Percentiles rank a stretch among this genome's conserved stretches.
Evolutionary conservation across 768 basidiomycete species (phyloP).

Genomic region (Phanerodontia chrysosporium): DNA sequence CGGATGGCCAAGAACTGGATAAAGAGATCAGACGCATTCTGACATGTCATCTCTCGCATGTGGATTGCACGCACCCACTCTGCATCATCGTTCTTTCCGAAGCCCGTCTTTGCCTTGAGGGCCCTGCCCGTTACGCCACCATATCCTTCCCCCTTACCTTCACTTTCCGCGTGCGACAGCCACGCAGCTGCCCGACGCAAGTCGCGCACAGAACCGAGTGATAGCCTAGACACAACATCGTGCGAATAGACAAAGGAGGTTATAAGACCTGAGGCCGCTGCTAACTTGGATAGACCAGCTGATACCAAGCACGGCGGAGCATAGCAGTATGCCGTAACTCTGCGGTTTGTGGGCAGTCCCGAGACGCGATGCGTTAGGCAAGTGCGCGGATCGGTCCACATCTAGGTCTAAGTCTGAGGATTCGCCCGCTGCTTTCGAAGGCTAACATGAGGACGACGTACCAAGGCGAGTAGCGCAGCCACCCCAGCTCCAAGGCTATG

Average conservation of each 20-base stretch:
- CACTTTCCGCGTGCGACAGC: slow-evolving; percentile 69
- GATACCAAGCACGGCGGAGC: slow-evolving; percentile 77
- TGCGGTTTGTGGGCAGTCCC: slow-evolving; percentile 62
- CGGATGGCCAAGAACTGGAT: slow-evolving; percentile 80
- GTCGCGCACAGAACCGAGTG: slow-evolving; percentile 73
- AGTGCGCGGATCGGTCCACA: slow-evolving; percentile 82
- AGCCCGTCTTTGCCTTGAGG: slow-evolving; percentile 59
- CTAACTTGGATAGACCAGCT: slow-evolving; percentile 52
- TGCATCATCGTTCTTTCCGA: slow-evolving; percentile 50
- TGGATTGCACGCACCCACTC: slow-evolving; percentile 40
- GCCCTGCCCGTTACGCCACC: slow-evolving; percentile 41
- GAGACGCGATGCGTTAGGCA: slow-evolving; percentile 66
- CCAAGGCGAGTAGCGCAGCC: slow-evolving; percentile 68
- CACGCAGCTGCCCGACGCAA: slow-evolving; percentile 70
- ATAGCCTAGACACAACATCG: slow-evolving; percentile 75
- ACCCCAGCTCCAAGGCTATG: slow-evolving; percentile 86
- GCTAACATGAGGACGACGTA: slow-evolving; percentile 27
- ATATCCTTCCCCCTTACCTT: slow-evolving; percentile 36
- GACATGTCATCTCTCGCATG: not conserved
- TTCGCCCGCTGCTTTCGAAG: not conserved
- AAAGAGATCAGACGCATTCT: not conserved
- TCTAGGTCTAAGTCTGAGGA: slow-evolving; percentile 37
- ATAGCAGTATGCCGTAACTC: slow-evolving; percentile 73
- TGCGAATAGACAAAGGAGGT: slow-evolving; percentile 80
- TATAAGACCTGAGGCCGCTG: slow-evolving; percentile 57